Base-by-base conservation (phyloP, 2,329 filamentous ascomycete genomes). In the Aspergillus sp. region DNA sequence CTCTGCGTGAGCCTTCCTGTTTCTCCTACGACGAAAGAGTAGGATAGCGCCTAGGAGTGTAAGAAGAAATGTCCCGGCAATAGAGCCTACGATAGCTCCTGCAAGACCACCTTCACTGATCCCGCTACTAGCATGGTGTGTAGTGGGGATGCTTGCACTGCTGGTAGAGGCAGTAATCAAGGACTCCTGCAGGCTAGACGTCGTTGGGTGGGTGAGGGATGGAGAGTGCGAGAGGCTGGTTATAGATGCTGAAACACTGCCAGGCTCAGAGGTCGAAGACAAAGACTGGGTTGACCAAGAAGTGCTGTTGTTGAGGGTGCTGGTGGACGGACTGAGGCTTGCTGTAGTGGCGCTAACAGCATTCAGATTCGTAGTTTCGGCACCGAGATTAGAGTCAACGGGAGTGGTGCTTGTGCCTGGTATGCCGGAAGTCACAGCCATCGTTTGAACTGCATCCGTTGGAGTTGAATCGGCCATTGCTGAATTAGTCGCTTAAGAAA, bases 61-160 rank as follows among this genome's bases (percentile, higher is more conserved):
- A 2, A 72, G 47, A 9, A 71, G 51, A 6, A 62, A 64, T 3
- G 59, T 66, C 1, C 63, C 70, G 31, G 63, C 29, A 31, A 72
- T 59, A 36, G 65, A 63, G 2, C 69, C 71, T 11, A 71, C 65
- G 52, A 71, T 63, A 0, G 65, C 66, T 2, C 71, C 69, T 12
- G 67, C 69, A 36, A 72, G 61, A 11, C 63, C 55, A 16, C 67
- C 68, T 10, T 55, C 58, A 39, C 60, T 65, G 12, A 65, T 22
- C 6, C 57, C 50, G 20, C 31, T 54, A 29, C 42, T 36, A 7
- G 14, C 14, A 12, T 49, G 24, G 14, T 26, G 18, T n/a, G 51
- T 47, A 53, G 6, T n/a, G 10, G 61, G 32, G 22, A 26, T 46
- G 10, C 9, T 32, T n/a, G 52, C 52, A 18, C 55, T 14, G 52